phyloP scores from a whole-genome alignment of 1,284 basidiomycete genomes.

The Sporisorium sorghi region DNA sequence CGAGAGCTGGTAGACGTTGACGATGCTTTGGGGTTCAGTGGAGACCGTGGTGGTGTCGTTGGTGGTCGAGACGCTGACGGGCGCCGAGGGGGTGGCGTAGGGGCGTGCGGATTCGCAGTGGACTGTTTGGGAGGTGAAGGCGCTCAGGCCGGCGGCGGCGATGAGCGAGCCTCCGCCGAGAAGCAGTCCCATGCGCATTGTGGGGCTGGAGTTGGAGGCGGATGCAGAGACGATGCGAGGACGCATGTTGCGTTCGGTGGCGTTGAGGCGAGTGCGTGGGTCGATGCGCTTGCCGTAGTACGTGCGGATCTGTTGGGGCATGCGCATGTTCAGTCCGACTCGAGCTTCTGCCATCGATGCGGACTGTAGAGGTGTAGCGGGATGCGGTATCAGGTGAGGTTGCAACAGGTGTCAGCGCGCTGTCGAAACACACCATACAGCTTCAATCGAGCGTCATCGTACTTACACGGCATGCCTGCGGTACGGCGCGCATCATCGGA shows the following conservation, averaged over 20 bases:
- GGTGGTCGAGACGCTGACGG: conserved; percentile 14
- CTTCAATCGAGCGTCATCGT: background rate
- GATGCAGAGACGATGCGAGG: conserved; percentile 26
- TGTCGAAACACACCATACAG: background rate
- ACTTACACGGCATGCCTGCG: conserved; percentile 39
- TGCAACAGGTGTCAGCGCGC: conserved; percentile 1
- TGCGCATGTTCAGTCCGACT: conserved; percentile 27
- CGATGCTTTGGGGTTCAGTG: conserved; percentile 74
- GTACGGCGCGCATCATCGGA: conserved; percentile 29
- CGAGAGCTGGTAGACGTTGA: conserved; percentile 83
- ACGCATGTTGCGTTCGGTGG: conserved; percentile 1
- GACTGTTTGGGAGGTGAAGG: conserved; percentile 15
- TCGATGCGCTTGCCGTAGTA: conserved; percentile 43
- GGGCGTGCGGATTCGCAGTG: conserved; percentile 37
- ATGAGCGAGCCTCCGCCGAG: conserved; percentile 37
- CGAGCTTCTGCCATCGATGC: conserved; percentile 38
- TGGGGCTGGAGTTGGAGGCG: conserved; percentile 12
- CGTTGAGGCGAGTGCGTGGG: conserved; percentile 21
- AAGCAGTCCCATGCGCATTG: conserved; percentile 28
- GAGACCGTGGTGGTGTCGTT: conserved; percentile 21
- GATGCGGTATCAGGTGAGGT: background rate
- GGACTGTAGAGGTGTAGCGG: background rate
- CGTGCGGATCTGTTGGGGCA: conserved; percentile 36
- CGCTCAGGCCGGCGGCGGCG: conserved; percentile 26
- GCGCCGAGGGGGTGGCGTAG: conserved; percentile 24